phyloP scores from a whole-genome alignment of 164 flowering plant species.

The Chimonanthus praecox region DNA sequence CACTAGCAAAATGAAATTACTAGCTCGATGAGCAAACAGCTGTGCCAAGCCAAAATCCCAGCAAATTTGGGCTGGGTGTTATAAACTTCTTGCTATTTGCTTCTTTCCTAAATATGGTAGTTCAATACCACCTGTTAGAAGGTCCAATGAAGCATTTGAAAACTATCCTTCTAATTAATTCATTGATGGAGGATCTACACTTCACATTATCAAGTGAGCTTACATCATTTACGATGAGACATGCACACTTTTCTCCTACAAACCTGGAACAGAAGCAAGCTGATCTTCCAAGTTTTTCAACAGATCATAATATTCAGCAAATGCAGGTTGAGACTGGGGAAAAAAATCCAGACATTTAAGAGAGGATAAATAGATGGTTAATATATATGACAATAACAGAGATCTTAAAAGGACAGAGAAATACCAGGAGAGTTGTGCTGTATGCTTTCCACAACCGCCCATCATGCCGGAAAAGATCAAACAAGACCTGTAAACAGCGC shows the following conservation, averaged over 20 bases:
- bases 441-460: slow-evolving; percentile 85
- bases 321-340: slow-evolving; percentile 64
- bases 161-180: slow-evolving; percentile 2
- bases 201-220: background rate
- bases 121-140: background rate
- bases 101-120: background rate
- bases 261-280: slow-evolving; percentile 38
- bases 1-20: too few species aligned
- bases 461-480: slow-evolving; percentile 86
- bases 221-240: slow-evolving; percentile 2
- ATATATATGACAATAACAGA: background rate
- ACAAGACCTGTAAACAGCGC: slow-evolving; percentile 52
- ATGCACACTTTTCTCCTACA: slow-evolving; percentile 12
- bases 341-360: slow-evolving; percentile 1
- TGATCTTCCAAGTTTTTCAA: slow-evolving; percentile 64
- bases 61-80: background rate
- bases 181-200: background rate
- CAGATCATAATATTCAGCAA: slow-evolving; percentile 72
- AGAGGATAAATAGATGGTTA: background rate
- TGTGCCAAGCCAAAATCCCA: background rate
- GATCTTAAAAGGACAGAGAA: background rate
- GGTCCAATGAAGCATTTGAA: background rate
- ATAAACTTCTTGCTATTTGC: background rate
- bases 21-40: too few species aligned
- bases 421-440: slow-evolving; percentile 71